Percentiles rank a stretch among this genome's conserved stretches.
Evolutionary conservation across 2,329 filamentous ascomycete genomes (phyloP).

Genomic region (Stemphylium lycopersici): DNA sequence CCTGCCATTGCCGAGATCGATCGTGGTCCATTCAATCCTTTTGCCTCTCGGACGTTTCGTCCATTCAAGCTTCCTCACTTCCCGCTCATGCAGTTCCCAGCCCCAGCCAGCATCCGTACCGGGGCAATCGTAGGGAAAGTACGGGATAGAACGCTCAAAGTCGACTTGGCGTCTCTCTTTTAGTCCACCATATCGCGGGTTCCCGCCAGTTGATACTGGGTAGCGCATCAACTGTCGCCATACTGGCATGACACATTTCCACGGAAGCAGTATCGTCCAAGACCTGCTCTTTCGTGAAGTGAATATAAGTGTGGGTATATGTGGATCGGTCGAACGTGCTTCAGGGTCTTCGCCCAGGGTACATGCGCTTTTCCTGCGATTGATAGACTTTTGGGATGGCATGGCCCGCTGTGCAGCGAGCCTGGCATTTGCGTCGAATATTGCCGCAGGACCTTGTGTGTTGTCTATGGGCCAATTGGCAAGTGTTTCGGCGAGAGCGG

Average conservation of each 20-base stretch:
- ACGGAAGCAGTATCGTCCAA: constrained; percentile 87
- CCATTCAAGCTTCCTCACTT: constrained; percentile 69
- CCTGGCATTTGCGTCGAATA: constrained; percentile 74
- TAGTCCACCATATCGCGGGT: constrained; percentile 81
- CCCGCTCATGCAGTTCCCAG: constrained; percentile 75
- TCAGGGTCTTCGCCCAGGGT: constrained; percentile 68
- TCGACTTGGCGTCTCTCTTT: constrained; percentile 78
- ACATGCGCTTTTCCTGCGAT: constrained; percentile 71
- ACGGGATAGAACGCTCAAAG: constrained; percentile 78
- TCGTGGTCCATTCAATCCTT: constrained; percentile 72
- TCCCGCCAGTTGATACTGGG: constrained; percentile 78
- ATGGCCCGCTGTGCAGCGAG: constrained; percentile 69
- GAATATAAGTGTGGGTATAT: constrained; percentile 77
- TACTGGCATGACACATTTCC: constrained; percentile 83
- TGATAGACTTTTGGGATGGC: constrained; percentile 78
- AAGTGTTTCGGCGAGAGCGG: constrained; percentile 63
- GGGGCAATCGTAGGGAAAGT: constrained; percentile 86
- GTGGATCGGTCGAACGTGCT: constrained; percentile 67
- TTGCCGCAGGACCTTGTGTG: constrained; percentile 52
- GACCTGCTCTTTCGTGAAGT: constrained; percentile 62
- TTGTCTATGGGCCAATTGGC: constrained; percentile 71
- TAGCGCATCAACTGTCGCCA: constrained; percentile 89
- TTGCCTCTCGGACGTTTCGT: constrained; percentile 81
- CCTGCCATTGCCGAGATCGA: constrained; percentile 74
- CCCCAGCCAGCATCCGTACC: constrained; percentile 77